phyloP scores from a whole-genome alignment of 2,329 filamentous ascomycete species.

The Exophiala xenobiotica region DNA sequence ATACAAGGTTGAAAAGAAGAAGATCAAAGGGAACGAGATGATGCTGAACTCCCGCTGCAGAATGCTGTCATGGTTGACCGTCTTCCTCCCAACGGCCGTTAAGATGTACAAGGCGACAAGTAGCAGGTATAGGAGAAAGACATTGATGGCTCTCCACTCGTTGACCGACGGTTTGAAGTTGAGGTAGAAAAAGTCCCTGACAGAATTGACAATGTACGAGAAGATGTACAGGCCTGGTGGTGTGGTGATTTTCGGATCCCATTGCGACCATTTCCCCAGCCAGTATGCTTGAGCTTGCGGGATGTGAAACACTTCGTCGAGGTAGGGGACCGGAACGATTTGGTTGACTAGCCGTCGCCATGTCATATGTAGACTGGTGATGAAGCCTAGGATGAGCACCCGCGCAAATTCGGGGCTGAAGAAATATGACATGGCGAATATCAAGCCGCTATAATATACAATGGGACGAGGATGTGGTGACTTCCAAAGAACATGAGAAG shows the following conservation, averaged over 20 bases:
- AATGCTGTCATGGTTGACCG: conserved; percentile 56
- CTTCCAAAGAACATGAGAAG: neutral
- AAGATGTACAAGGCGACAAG: conserved; percentile 26
- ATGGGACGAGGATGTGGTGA: neutral
- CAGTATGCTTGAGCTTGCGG: conserved; percentile 91
- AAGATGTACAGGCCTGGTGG: conserved; percentile 75
- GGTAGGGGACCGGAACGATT: conserved; percentile 58
- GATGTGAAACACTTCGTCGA: conserved; percentile 63
- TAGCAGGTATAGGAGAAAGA: conserved; percentile 25
- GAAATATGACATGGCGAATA: conserved; percentile 26
- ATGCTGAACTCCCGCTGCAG: conserved; percentile 44
- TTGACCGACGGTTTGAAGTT: conserved; percentile 17
- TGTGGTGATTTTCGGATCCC: conserved; percentile 97
- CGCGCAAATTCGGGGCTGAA: conserved; percentile 21
- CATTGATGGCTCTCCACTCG: conserved; percentile 24
- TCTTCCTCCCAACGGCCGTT: conserved; percentile 24
- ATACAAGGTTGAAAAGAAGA: conserved; percentile 94
- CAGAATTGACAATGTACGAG: conserved; percentile 48
- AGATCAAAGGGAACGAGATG: conserved; percentile 80
- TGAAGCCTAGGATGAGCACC: conserved; percentile 18
- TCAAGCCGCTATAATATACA: too few relatives aligned
- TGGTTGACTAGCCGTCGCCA: conserved; percentile 49
- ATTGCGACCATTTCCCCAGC: conserved; percentile 65
- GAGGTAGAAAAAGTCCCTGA: conserved; percentile 54
- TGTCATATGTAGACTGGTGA: conserved; percentile 24